Conservation (phyloP, 1,284 basidiomycete species). For the Hypsizygus ulmarius region DNA sequence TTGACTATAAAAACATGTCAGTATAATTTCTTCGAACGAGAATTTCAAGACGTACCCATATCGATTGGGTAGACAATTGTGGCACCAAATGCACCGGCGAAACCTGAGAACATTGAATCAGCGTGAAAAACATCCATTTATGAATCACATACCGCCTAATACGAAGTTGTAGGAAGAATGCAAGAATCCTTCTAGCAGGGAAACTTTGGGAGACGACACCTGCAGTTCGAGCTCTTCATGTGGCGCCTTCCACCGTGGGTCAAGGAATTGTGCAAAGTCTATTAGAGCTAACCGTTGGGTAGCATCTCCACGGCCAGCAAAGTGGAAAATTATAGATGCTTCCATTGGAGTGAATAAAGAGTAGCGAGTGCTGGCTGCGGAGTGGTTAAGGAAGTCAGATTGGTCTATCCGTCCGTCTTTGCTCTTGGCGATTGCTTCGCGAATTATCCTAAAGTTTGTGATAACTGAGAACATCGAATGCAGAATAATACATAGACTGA, state of each 20-base stretch:
- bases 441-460: conserved; percentile 59
- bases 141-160: conserved; percentile 69
- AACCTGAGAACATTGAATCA: conserved; percentile 39
- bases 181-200: conserved; percentile 50
- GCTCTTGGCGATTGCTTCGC: conserved; percentile 83
- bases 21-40: conserved; percentile 8
- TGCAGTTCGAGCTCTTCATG: conserved; percentile 45
- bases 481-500: conserved; percentile 28
- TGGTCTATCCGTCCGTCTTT: conserved; percentile 91
- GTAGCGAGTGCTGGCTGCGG: conserved; percentile 78
- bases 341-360: conserved; percentile 95
- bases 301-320: conserved; percentile 77
- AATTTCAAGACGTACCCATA: conserved; percentile 60
- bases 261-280: conserved; percentile 88
- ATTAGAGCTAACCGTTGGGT: conserved; percentile 72
- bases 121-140: conserved; percentile 1
- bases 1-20: conserved; percentile 49
- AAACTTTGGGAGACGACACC: conserved; percentile 29
- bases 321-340: conserved; percentile 93
- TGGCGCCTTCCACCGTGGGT: conserved; percentile 80
- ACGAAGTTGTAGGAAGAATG: conserved; percentile 84
- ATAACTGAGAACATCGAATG: conserved; percentile 10
- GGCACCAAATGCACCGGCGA: conserved; percentile 91
- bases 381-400: conserved; percentile 76
- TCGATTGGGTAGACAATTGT: conserved; percentile 95